Evolutionary conservation across 225 moss, liverwort and hornwort species (phyloP), one percentile per base, ranked within the genome.

Genomic region (Sphagnum tenellum): DNA sequence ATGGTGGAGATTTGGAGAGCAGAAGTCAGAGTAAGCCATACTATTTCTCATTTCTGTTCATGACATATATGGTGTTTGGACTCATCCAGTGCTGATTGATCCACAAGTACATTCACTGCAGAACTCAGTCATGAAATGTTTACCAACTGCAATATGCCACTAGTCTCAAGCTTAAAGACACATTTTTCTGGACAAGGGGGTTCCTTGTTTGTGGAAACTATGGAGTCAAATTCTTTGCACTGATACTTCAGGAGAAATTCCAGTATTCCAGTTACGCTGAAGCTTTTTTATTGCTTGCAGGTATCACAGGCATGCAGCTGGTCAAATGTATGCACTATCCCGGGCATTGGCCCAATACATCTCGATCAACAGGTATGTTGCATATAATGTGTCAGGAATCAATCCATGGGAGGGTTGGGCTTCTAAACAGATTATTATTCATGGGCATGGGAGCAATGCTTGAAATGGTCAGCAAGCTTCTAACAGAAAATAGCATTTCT

Each of bases 1-100:
- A 68, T 93, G 89, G 90, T 98, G 89, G 98, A 98, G 89, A 73
- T 98, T 98, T 78, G 98, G 98, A 67, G 98, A 98, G 44, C 81
- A 89, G 69, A 98, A 93, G 66, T 83, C 81, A 49, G 80, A 85
- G 78, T 85, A 78, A 76, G 81, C 76, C 10, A 7, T 11, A 0
- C 54, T 2, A 29, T 29, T 29, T 29, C 29, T 29, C 29, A 29
- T 29, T 29, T 29, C 29, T 29, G 29, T 29, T 29, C 29, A 29
- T 29, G 29, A 29, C 29, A 29, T 29, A 29, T 29, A 29, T 29
- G 29, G 29, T 29, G 29, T 29, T 29, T 0, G 29, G 29, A 29
- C 29, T 29, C 29, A 29, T 29, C 29, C 29, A 29, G 29, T 29
- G 29, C 29, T 29, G 29, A 29, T 29, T 29, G 29, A 29, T 29